These are phyloP conservation scores for Mycena crocata DNA, from an alignment of 768 basidiomycete species.

Conservation along the genomic window DNA sequence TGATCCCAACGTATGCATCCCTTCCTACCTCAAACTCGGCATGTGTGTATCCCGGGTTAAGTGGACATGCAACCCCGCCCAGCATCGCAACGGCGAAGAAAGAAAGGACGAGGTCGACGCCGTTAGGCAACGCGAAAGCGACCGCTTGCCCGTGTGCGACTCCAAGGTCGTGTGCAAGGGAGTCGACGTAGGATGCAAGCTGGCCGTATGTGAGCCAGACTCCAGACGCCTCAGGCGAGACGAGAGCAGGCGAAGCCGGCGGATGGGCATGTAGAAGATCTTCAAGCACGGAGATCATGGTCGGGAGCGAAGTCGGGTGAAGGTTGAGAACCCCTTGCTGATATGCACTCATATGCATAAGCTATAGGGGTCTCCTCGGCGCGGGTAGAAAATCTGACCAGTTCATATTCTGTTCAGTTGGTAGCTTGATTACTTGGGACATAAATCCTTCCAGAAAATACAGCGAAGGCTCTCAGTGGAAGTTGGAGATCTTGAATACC, in stretches of 20 bases:
- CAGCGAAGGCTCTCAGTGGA: too few species aligned
- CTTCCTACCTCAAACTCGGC: slow-evolving; percentile 20
- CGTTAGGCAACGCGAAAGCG: slow-evolving; percentile 18
- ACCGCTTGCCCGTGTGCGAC: slow-evolving; percentile 4
- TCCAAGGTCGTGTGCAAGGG: slow-evolving; percentile 8
- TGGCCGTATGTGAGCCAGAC: slow-evolving; percentile 16
- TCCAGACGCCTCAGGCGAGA: slow-evolving; percentile 2
- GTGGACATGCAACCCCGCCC: slow-evolving; percentile 15
- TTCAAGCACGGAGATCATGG: not conserved
- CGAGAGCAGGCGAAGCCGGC: not conserved
- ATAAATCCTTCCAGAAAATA: too few species aligned
- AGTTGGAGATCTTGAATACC: too few species aligned
- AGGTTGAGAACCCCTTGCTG: too few species aligned
- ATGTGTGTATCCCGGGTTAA: slow-evolving; percentile 18
- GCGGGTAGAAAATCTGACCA: too few species aligned
- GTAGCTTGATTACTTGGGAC: too few species aligned
- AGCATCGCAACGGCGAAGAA: slow-evolving; percentile 14
- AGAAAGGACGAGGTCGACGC: slow-evolving; percentile 17
- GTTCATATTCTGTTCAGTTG: too few species aligned
- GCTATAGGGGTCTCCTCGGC: too few species aligned
- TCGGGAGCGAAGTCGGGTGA: too few species aligned
- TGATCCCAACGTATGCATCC: not conserved
- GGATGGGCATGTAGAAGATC: slow-evolving; percentile 11
- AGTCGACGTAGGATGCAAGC: slow-evolving; percentile 1
- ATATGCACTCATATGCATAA: too few species aligned